Base-by-base conservation (phyloP, 352 stramenopile genomes). In the Saprolegnia diclina region DNA sequence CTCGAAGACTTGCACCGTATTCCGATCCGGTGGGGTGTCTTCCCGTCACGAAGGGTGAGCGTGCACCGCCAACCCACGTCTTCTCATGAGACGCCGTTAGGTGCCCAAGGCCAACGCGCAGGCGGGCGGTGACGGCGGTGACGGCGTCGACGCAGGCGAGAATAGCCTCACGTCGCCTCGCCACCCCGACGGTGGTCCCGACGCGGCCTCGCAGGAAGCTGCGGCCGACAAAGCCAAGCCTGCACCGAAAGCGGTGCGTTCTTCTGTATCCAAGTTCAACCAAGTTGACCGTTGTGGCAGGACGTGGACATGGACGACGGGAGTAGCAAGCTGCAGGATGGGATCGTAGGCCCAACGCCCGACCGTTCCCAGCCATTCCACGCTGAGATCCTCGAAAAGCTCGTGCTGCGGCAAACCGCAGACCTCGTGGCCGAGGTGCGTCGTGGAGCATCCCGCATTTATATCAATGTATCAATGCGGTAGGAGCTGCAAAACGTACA, bases 341-440 rank as follows among this genome's bases (percentile, higher is more conserved):
- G 1, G 16, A 42, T 81, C 9, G 75, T 77, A 21, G 84, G 84
- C 4, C 86, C 86, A 0, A 65, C 91, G 16, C 86, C 86, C 0
- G 83, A 94, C 65, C 80, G 86, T 4, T 89, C 83, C 37, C 79
- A 77, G 53, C 63, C 78, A 19, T 94, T 88, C 63, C 87, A 92
- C 42, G 73, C 76, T 1, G 77, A 92, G 22, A 75, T 94, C 35
- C 70, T 92, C 67, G 86, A 94, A 71, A 91, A 90, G 65, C 78
- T 94, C 6, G 80, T 94, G 64, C 73, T 94, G 32, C 84, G 84
- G 6, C 79, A 90, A 40, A 80, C 84, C 0, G 44, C 75, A 0
- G 79, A 81, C 64, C 83, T 89, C 77, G 90, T 90, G 65, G 76
- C 32, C 24, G 53, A 64, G 65, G 65, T 71, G 11, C 19, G 18